Percentiles rank a stretch among this genome's conserved stretches.
Conservation (phyloP, 2,329 filamentous ascomycete genomes). For the Neospermospora avenae region DNA sequence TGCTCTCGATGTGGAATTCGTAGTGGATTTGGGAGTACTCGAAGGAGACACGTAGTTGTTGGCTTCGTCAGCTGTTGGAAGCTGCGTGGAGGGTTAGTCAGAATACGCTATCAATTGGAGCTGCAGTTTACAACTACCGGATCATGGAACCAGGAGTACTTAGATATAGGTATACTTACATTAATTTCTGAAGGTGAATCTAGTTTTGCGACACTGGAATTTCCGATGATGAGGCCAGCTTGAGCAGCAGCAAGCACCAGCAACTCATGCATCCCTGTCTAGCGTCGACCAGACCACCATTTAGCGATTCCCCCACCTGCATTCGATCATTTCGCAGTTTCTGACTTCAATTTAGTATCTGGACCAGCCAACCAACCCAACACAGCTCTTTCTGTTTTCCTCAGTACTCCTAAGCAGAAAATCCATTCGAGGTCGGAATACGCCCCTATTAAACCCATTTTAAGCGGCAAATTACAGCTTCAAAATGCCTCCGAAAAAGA, state of each 20-base stretch:
- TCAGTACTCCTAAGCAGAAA: background rate
- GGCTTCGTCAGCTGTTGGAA: slow-evolving; percentile 5
- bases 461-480: slow-evolving; percentile 12
- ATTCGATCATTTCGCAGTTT: slow-evolving; percentile 20
- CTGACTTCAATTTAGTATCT: slow-evolving; percentile 14
- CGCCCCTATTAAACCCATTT: slow-evolving; percentile 5
- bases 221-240: slow-evolving; percentile 32
- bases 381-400: slow-evolving; percentile 33
- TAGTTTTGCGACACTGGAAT: slow-evolving; percentile 11
- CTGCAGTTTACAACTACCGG: too few relatives aligned
- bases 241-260: slow-evolving; percentile 18
- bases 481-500: slow-evolving; percentile 69
- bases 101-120: background rate
- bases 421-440: background rate
- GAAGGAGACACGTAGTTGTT: slow-evolving; percentile 19
- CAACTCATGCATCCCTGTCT: background rate
- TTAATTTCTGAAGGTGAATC: slow-evolving; percentile 17
- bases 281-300: slow-evolving; percentile 30
- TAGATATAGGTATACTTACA: too few relatives aligned
- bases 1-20: background rate
- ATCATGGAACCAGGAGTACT: too few relatives aligned
- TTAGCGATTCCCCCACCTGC: slow-evolving; percentile 25
- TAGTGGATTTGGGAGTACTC: background rate
- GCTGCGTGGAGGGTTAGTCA: slow-evolving; percentile 12
- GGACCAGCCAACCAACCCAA: slow-evolving; percentile 14